Evolutionary conservation across 2,329 filamentous ascomycete species (phyloP).

Genomic region (Colletotrichum coccodes): DNA sequence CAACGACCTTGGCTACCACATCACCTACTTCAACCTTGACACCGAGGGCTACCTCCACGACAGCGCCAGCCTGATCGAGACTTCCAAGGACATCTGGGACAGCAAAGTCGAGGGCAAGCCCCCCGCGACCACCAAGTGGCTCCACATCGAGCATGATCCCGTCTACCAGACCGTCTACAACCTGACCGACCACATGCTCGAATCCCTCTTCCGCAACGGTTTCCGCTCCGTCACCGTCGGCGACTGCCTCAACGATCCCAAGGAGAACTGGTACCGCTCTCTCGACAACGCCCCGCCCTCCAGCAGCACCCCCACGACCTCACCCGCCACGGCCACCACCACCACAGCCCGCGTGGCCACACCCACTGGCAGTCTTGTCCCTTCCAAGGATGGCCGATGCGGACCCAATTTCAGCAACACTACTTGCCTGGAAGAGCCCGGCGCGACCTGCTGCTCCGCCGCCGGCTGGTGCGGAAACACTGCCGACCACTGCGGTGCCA

Average conservation of each 20-base stretch:
- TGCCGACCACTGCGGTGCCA: slow-evolving; percentile 49
- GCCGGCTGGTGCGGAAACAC: slow-evolving; percentile 49
- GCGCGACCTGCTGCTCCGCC: slow-evolving; percentile 41
- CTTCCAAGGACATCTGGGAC: slow-evolving; percentile 49
- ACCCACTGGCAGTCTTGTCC: slow-evolving; percentile 25
- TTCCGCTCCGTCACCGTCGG: slow-evolving; percentile 57
- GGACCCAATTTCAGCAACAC: slow-evolving; percentile 36
- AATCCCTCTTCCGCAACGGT: slow-evolving; percentile 49
- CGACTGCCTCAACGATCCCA: slow-evolving; percentile 64
- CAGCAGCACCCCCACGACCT: not conserved
- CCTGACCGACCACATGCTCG: slow-evolving; percentile 49
- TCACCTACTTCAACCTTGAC: slow-evolving; percentile 48
- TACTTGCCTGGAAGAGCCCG: slow-evolving; percentile 37
- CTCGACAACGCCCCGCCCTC: slow-evolving; percentile 32
- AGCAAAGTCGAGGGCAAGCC: slow-evolving; percentile 42
- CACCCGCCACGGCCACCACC: not conserved
- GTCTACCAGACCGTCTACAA: slow-evolving; percentile 51
- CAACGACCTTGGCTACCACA: slow-evolving; percentile 46
- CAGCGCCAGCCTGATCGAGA: slow-evolving; percentile 43
- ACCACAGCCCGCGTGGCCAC: slow-evolving; percentile 8
- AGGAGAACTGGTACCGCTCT: slow-evolving; percentile 63
- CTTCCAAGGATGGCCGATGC: slow-evolving; percentile 40
- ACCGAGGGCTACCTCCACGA: slow-evolving; percentile 47
- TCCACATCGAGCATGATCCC: slow-evolving; percentile 51
- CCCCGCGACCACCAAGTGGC: slow-evolving; percentile 37